Percentiles rank a stretch among this genome's conserved stretches.
Conservation (phyloP, 805 yeast species). For the Candida qinlingensis region DNA sequence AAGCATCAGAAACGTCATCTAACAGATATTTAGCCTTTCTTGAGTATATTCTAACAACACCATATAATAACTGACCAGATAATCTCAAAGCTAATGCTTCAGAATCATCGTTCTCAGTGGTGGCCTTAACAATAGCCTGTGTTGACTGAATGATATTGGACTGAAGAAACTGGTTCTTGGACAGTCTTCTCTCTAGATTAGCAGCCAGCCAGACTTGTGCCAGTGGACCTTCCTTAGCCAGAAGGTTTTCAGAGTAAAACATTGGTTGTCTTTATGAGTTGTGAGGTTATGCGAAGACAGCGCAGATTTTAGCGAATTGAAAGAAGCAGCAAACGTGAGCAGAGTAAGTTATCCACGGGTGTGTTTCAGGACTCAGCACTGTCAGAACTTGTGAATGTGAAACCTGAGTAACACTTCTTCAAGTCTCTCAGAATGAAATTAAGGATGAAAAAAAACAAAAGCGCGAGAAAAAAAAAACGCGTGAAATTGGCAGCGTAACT, state of each 20-base stretch:
- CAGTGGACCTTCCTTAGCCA: constrained; percentile 73
- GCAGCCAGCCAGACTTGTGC: constrained; percentile 94
- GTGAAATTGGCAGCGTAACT: neutral
- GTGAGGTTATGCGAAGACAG: too few relatives aligned
- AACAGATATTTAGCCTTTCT: constrained; percentile 76
- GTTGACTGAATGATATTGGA: constrained; percentile 68
- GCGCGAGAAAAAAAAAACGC: neutral
- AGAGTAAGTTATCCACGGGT: too few relatives aligned
- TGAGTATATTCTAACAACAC: constrained; percentile 82
- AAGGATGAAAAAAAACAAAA: constrained; percentile 32
- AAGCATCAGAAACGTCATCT: constrained; percentile 78
- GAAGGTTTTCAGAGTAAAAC: constrained; percentile 47
- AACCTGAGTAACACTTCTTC: too few relatives aligned
- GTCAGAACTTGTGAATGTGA: too few relatives aligned
- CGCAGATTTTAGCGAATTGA: too few relatives aligned
- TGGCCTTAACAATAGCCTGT: constrained; percentile 51
- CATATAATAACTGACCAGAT: constrained; percentile 81
- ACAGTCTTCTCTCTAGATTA: constrained; percentile 71
- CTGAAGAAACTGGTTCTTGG: constrained; percentile 65
- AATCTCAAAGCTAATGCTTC: constrained; percentile 73
- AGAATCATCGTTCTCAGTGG: constrained; percentile 27
- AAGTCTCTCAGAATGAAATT: too few relatives aligned
- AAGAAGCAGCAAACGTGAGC: too few relatives aligned
- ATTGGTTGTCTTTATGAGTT: constrained; percentile 19
- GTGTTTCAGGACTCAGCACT: too few relatives aligned